Base-by-base conservation (phyloP, 495 filamentous ascomycete genomes). In the Lasiosphaeris hirsuta region DNA sequence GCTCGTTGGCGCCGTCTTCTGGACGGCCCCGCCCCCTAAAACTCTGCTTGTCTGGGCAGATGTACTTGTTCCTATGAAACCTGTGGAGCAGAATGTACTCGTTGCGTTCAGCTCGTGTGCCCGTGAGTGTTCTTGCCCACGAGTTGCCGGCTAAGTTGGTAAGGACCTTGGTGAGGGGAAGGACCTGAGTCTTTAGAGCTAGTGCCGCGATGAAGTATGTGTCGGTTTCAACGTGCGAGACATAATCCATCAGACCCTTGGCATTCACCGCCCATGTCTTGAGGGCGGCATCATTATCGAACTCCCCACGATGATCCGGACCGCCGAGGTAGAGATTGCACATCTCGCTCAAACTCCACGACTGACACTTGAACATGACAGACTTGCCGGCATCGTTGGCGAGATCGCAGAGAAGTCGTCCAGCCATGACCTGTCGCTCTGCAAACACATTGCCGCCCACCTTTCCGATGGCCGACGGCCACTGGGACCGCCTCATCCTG, bases 21-120 rank as follows among this genome's bases (percentile, higher is more conserved):
- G 78, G 35, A 61, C 89, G 90, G 4, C 78, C 75, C 51, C 89
- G 85, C 18, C 81, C 80, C 74, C 87, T 84, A 72, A 87, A 83
- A 64, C 78, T 78, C 64, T 88, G 76, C 67, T 98, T 98, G 70
- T 98, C 95, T 0, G 94, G 94, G 67, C 92, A 96, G 54, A 98
- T 96, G 63, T 93, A 98, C 69, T 96, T 97, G 71, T 96, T 96
- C 35, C 85, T 81, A 69, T 96, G 81, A 69, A 98, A 98, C 67
- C 96, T 92, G 66, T 98, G 94, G 1, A 98, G 84, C 56, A 98
- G 65, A 89, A 98, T 98, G 78, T 97, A 98, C 75, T 98, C 94
- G 71, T 98, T 98, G 9, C 94, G 90, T 72, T 98, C 94, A 2
- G 94, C 94, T 61, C 94, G 86, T 11, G 94, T 98, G 64, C 94